These are phyloP conservation scores for Russula sp. DNA, from an alignment of 768 basidiomycete species.

Conservation along the genomic window DNA sequence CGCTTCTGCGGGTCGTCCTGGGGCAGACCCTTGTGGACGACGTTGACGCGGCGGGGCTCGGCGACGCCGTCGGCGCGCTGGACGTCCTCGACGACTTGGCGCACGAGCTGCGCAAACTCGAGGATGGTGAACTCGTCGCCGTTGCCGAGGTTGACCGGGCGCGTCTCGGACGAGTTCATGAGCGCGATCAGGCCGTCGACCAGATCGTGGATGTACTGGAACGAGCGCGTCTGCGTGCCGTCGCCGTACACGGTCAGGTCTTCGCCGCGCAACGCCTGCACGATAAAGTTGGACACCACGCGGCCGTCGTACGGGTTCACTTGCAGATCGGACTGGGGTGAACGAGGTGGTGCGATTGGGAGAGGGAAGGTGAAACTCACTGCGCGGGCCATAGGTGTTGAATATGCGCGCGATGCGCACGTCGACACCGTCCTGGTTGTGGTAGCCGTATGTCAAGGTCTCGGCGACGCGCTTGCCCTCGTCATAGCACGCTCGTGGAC, in stretches of 20 bases:
- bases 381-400: slow-evolving; percentile 87
- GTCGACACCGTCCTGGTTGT: slow-evolving; percentile 90
- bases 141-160: slow-evolving; percentile 96
- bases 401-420: slow-evolving; percentile 98
- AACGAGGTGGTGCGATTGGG: slow-evolving; percentile 4
- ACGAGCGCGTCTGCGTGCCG: slow-evolving; percentile 88
- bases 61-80: slow-evolving; percentile 73
- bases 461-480: slow-evolving; percentile 99
- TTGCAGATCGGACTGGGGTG: slow-evolving; percentile 27
- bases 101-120: slow-evolving; percentile 88
- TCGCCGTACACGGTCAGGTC: slow-evolving; percentile 98
- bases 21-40: slow-evolving; percentile 77
- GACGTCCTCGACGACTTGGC: slow-evolving; percentile 89
- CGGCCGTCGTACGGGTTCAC: slow-evolving; percentile 97
- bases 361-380: slow-evolving; percentile 37
- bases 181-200: slow-evolving; percentile 87
- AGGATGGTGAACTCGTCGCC: slow-evolving; percentile 93
- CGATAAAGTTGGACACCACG: slow-evolving; percentile 98
- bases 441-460: slow-evolving; percentile 94
- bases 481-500: slow-evolving; percentile 98
- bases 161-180: slow-evolving; percentile 92
- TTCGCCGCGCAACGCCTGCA: slow-evolving; percentile 92
- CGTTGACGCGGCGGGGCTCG: slow-evolving; percentile 47
- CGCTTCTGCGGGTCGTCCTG: slow-evolving; percentile 93
- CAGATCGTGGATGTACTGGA: slow-evolving; percentile 98